These are phyloP conservation scores for Lanmaoa rubissima DNA, from an alignment of 768 basidiomycete genomes.

Conservation along the genomic window DNA sequence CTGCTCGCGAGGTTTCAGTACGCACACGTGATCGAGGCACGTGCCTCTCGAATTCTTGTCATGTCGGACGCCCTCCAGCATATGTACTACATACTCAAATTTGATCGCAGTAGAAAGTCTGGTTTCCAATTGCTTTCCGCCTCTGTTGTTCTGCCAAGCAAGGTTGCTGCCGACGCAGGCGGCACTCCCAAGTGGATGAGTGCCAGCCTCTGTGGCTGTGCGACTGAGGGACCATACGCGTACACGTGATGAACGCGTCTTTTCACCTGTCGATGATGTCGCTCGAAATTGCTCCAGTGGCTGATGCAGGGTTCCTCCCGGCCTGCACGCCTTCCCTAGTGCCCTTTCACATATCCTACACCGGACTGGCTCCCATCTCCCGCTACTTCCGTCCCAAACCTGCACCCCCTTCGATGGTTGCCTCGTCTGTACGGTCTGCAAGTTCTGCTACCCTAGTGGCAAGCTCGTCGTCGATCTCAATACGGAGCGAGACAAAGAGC, in stretches of 20 bases:
- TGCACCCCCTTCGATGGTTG: constrained; percentile 19
- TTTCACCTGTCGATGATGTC: constrained; percentile 1
- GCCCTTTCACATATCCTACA: constrained; percentile 77
- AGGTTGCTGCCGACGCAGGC: too few species aligned
- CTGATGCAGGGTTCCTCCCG: constrained; percentile 18
- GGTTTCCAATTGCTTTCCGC: too few species aligned
- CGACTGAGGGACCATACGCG: background rate
- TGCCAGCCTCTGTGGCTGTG: constrained; percentile 9
- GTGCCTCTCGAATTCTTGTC: too few species aligned
- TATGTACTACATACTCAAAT: too few species aligned
- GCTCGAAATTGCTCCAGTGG: constrained; percentile 22
- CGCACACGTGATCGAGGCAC: too few species aligned
- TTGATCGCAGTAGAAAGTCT: too few species aligned
- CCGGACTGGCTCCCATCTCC: constrained; percentile 69
- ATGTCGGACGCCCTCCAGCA: too few species aligned
- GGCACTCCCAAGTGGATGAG: too few species aligned
- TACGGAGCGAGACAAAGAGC: background rate
- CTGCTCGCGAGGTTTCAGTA: too few species aligned
- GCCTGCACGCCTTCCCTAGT: constrained; percentile 67
- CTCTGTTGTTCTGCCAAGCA: too few species aligned
- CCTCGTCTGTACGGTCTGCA: constrained; percentile 7
- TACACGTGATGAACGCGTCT: constrained; percentile 8
- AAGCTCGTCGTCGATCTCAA: constrained; percentile 7
- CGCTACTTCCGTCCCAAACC: constrained; percentile 65
- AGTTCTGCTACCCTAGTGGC: constrained; percentile 15